Evolutionary conservation across 495 filamentous ascomycete species (phyloP), one percentile per base, ranked within the genome.

Genomic region (Daldinia loculata): DNA sequence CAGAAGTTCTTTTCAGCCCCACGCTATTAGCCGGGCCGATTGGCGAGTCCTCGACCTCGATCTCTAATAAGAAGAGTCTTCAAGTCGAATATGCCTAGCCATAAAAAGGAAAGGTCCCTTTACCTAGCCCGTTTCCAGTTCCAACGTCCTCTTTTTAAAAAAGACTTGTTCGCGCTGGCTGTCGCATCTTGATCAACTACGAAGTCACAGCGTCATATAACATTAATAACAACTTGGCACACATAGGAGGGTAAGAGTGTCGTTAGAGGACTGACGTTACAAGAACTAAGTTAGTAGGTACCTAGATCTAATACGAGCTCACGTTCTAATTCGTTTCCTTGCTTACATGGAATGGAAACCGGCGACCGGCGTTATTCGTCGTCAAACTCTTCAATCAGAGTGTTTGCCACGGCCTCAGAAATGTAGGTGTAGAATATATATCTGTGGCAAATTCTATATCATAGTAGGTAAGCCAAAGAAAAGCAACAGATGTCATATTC

Each of bases 1-100:
- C n/a, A 56, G 11, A 38, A 26, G n/a, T 36, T 38, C 55, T 36
- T 36, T 57, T 39, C 24, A 59, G 56, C 38, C 38, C 11, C 14
- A 59, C 19, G 15, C 30, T 43, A 43, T 6, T 59, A 15, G 24
- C 14, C 26, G 24, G 38, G 24, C 56, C 36, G 36, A 60, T 45
- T 29, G 39, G 26, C 17, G 22, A 7, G 41, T 45, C 24, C 50
- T 22, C 1, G 24, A n/a, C 32, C 15, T 29, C 26, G 41, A 45
- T 45, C 17, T 45, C 41, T 45, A 45, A 22, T 45, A 45, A 45
- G 17, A 43, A 43, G 41, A 12, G 4, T 48, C 43, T 48, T 22
- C 24, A 48, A 48, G 19, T 48, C 9, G 7, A 22, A 24, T 48
- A 48, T 24, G 19, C 19, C 43, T 48, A 24, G 19, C 43, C 43